Evolutionary conservation across 768 basidiomycete species (phyloP), one percentile per base, ranked within the genome.

Genomic region (Lactifluus pinguis): DNA sequence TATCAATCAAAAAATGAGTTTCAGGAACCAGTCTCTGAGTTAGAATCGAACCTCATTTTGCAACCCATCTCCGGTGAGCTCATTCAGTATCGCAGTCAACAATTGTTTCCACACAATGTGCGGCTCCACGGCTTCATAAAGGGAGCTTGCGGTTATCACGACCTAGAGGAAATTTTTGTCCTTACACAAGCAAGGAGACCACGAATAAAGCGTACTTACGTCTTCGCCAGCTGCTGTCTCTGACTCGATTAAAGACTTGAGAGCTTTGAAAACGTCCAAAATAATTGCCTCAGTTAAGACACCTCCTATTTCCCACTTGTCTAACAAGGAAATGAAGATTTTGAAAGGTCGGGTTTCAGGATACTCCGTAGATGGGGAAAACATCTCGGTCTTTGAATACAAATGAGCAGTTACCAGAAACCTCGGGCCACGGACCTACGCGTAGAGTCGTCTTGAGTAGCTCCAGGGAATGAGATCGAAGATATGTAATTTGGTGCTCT

Each of bases 281-380:
- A 90, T 82, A 54, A 98, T 74, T 6, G 76, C 77, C 44, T 92
- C 87, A 0, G 93, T 93, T 30, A 99, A 72, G 0, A 81, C 78
- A 8, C 81, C 82, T 5, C 95, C 95, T 49, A 98, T 87, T 71
- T 98, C 97, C 90, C 92, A 98, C 72, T 97, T 97, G 72, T 99
- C 97, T 65, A 98, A 76, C 17, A 98, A 72, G 1, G 93, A 95
- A 25, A 98, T 86, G 71, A 97, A 95, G 38, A 98, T 89, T 73
- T 95, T 95, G 81, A 94, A 98, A 0, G 97, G 92, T 29, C 91
- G 77, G 4, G 89, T 87, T 62, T 86, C 85, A 0, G 87, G 77
- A 65, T 92, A 92, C 59, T 85, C 84, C 53, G 80, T 79, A 2
- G 84, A 84, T 2, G 86, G 85, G 11, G 78, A 73, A 61, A 82